A percentile compares a stretch with the other conserved stretches of the same genome.
phyloP scores from a whole-genome alignment of 306 rosid species.

The Prinsepia uniflora region DNA sequence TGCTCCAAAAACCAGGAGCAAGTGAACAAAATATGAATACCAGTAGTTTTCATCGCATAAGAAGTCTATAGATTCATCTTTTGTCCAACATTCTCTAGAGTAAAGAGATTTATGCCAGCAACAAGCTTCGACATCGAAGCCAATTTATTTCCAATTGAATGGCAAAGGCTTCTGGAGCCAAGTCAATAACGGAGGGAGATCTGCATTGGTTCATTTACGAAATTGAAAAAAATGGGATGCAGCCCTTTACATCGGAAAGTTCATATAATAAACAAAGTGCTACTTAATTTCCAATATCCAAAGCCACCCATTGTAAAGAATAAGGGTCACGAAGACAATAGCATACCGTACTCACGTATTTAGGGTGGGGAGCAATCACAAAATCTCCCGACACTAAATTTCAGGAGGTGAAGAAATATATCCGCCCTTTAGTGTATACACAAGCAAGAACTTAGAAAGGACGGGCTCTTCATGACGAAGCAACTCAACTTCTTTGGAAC shows the following conservation, averaged over 20 bases:
- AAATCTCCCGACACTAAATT: not conserved
- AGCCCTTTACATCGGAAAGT: not conserved
- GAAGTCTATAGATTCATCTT: too few relatives aligned
- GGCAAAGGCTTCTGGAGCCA: too few relatives aligned
- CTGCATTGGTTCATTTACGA: not conserved
- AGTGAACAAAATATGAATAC: too few relatives aligned
- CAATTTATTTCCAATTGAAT: too few relatives aligned
- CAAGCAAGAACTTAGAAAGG: not conserved
- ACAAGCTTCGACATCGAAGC: too few relatives aligned
- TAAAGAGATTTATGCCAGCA: too few relatives aligned
- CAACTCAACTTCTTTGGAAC: not conserved
- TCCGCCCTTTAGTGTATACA: not conserved
- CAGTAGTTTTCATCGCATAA: too few relatives aligned
- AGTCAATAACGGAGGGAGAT: not conserved
- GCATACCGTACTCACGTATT: not conserved
- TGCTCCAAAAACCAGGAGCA: too few relatives aligned
- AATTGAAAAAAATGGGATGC: not conserved
- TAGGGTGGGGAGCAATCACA: not conserved
- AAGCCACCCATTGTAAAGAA: not conserved
- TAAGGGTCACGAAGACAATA: not conserved
- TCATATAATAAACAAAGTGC: not conserved
- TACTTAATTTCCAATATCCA: not conserved
- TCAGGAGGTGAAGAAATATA: constrained; percentile 5
- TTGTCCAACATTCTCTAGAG: too few relatives aligned
- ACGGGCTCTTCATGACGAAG: not conserved